These are phyloP conservation scores for Irpex lacteus DNA, from an alignment of 1,284 basidiomycete genomes.

Conservation along the genomic window DNA sequence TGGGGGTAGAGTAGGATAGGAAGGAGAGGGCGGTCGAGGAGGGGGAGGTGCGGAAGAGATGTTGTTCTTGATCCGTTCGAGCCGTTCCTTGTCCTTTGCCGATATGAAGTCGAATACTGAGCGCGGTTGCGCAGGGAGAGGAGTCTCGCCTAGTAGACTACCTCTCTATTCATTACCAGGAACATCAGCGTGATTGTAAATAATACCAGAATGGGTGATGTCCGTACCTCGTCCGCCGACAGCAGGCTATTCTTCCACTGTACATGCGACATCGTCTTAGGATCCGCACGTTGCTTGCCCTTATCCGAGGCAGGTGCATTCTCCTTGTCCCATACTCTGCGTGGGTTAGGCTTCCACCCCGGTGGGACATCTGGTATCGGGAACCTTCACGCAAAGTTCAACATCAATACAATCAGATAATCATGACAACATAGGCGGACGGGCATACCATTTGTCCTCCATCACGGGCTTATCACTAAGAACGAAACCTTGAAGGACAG, in stretches of 20 bases:
- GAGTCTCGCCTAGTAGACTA: slow-evolving; percentile 76
- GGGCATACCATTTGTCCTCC: slow-evolving; percentile 72
- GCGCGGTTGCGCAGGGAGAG: slow-evolving; percentile 62
- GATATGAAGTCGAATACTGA: slow-evolving; percentile 95
- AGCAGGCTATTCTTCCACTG: slow-evolving; percentile 52
- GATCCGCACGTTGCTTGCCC: slow-evolving; percentile 15
- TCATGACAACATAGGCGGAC: slow-evolving; percentile 9
- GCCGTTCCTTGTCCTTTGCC: slow-evolving; percentile 83
- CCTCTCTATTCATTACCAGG: too few species aligned
- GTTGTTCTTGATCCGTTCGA: slow-evolving; percentile 59
- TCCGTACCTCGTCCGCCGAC: slow-evolving; percentile 65
- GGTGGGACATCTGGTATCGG: slow-evolving; percentile 75
- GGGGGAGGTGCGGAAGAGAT: slow-evolving; percentile 25
- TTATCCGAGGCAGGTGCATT: slow-evolving; percentile 30
- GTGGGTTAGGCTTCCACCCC: slow-evolving; percentile 86
- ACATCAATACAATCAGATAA: slow-evolving; percentile 8
- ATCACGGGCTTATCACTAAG: slow-evolving; percentile 66
- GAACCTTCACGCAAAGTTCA: slow-evolving; percentile 53
- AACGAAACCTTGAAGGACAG: slow-evolving; percentile 74
- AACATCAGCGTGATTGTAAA: too few species aligned
- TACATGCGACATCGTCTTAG: slow-evolving; percentile 29
- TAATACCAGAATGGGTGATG: not conserved
- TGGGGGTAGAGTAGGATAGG: slow-evolving; percentile 20
- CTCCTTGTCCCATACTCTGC: slow-evolving; percentile 73
- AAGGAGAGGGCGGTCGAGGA: slow-evolving; percentile 21